A percentile compares a stretch with the other conserved stretches of the same genome.
phyloP scores from a whole-genome alignment of 495 filamentous ascomycete genomes.

The Daldinia childiae region DNA sequence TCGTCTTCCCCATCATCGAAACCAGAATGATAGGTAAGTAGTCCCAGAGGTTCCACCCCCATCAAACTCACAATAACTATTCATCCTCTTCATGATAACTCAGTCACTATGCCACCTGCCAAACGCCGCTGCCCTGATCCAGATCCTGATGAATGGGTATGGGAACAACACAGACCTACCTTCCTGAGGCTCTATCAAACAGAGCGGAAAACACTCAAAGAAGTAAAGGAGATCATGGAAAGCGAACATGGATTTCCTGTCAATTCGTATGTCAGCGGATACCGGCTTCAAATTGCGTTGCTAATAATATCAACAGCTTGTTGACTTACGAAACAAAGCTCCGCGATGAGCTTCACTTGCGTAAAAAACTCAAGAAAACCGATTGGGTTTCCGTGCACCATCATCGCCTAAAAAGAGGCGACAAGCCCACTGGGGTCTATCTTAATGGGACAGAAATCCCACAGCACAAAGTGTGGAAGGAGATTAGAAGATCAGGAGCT shows the following conservation, averaged over 20 bases:
- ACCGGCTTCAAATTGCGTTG: neutral
- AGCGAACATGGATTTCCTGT: neutral
- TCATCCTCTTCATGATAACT: neutral
- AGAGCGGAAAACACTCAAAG: neutral
- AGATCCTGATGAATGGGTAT: neutral
- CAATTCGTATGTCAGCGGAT: neutral
- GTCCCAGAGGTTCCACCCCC: too few species aligned
- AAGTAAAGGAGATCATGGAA: neutral
- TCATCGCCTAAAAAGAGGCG: neutral
- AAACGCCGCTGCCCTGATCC: neutral
- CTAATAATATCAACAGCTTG: constrained; percentile 16
- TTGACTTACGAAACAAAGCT: constrained; percentile 41
- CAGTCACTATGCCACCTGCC: neutral
- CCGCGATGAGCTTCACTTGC: constrained; percentile 25
- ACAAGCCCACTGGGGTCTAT: neutral
- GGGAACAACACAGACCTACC: neutral
- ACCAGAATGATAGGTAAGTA: too few species aligned
- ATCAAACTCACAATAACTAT: too few species aligned
- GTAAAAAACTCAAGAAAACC: constrained; percentile 40
- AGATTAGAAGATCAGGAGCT: constrained; percentile 35
- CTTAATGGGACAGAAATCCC: constrained; percentile 19
- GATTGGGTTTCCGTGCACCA: constrained; percentile 4
- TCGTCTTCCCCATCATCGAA: neutral
- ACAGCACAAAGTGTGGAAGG: constrained; percentile 37
- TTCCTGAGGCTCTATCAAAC: neutral